Percentiles rank a stretch among this genome's conserved stretches.
Evolutionary conservation across 768 basidiomycete species (phyloP).

Genomic region (Panaeolus papilionaceus): DNA sequence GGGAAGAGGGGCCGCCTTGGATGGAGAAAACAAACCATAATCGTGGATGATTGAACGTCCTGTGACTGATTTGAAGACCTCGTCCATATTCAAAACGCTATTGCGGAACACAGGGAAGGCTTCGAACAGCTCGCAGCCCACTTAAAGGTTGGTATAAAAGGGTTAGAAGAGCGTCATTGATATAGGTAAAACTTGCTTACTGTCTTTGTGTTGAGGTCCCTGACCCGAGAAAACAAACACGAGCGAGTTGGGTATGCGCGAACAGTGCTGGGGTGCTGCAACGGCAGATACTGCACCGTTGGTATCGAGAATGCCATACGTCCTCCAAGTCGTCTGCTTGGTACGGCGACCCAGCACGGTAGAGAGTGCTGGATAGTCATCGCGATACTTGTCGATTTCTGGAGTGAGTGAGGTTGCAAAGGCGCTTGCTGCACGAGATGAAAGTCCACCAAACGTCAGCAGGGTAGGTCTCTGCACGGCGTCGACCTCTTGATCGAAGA

Average conservation of each 20-base stretch:
- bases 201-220: conserved; percentile 29
- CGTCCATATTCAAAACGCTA: conserved; percentile 44
- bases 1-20: conserved; percentile 23
- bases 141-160: not conserved
- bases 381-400: conserved; percentile 17
- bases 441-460: no score
- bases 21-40: conserved; percentile 42
- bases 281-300: no score
- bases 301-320: no score
- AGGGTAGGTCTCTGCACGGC: no score
- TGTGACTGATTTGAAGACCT: conserved; percentile 32
- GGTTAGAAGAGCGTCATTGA: no score
- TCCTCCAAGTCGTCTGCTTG: no score
- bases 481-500: no score
- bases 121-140: conserved; percentile 34
- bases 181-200: no score
- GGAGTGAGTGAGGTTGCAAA: conserved; percentile 17
- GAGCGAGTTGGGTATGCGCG: conserved; percentile 34
- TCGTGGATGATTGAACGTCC: conserved; percentile 42
- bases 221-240: conserved; percentile 38
- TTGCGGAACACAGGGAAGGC: conserved; percentile 42
- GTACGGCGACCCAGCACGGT: no score
- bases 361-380: not conserved
- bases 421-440: no score
- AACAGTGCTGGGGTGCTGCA: conserved; percentile 27